These are phyloP conservation scores for Rosa chinensis DNA, from an alignment of 306 rosid genomes.

Conservation along the genomic window DNA sequence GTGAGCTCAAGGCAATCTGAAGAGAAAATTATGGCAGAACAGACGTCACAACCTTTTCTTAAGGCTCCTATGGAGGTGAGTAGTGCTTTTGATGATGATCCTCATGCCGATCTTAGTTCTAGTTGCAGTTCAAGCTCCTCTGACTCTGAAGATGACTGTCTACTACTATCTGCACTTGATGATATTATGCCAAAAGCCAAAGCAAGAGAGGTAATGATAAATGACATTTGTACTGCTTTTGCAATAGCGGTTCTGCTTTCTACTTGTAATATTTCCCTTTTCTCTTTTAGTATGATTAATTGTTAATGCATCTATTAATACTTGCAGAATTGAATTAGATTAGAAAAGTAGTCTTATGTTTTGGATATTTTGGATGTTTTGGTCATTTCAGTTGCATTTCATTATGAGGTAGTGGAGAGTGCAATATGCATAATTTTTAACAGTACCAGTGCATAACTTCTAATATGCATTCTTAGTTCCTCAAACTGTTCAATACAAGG, in stretches of 20 bases:
- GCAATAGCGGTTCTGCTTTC: conserved; percentile 21
- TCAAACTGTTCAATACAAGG: background rate
- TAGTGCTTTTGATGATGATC: background rate
- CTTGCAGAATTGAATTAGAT: background rate
- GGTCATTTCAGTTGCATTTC: background rate
- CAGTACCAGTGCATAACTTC: background rate
- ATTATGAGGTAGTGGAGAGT: background rate
- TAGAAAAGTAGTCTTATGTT: background rate
- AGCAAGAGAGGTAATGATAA: conserved; percentile 1
- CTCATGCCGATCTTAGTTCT: background rate
- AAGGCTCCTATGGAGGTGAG: background rate
- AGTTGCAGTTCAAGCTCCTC: conserved; percentile 21
- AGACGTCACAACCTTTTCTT: background rate
- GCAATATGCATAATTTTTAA: background rate
- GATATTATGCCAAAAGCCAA: background rate
- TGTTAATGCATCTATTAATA: background rate
- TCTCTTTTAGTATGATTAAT: background rate
- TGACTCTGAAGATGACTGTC: conserved; percentile 15
- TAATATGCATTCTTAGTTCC: background rate
- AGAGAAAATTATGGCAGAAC: conserved; percentile 6
- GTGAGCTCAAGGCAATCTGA: background rate
- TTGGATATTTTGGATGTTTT: background rate
- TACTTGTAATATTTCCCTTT: background rate
- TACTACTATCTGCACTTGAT: no score
- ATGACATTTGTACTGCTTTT: conserved; percentile 9